Conservation (phyloP, 441 rosid species). For the Arabidopsis hybrid region DNA sequence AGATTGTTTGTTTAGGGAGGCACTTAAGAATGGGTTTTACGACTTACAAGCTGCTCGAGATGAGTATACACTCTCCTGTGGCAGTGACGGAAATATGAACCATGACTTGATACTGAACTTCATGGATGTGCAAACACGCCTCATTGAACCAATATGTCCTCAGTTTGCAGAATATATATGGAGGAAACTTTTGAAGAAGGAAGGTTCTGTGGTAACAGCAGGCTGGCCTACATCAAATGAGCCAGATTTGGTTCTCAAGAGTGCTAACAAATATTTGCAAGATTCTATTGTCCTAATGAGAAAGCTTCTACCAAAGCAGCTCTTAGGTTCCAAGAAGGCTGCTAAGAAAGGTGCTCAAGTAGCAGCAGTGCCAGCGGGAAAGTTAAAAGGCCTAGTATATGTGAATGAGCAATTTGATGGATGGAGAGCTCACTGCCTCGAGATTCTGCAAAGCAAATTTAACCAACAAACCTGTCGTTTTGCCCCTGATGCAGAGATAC, state of each 20-base stretch:
- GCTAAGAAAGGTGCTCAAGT: constrained; percentile 65
- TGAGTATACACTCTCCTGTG: constrained; percentile 88
- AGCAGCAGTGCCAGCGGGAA: constrained; percentile 52
- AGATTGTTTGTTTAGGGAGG: constrained; percentile 87
- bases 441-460: constrained; percentile 70
- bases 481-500: constrained; percentile 70
- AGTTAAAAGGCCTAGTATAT: constrained; percentile 64
- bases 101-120: constrained; percentile 66
- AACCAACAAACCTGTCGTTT: constrained; percentile 51
- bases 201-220: constrained; percentile 76
- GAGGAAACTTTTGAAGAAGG: constrained; percentile 83
- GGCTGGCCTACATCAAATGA: constrained; percentile 83
- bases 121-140: constrained; percentile 95
- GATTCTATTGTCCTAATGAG: constrained; percentile 79
- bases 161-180: constrained; percentile 91
- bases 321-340: constrained; percentile 65
- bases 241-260: constrained; percentile 81
- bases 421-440: constrained; percentile 88
- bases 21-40: constrained; percentile 88
- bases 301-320: constrained; percentile 78
- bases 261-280: constrained; percentile 89
- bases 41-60: constrained; percentile 96
- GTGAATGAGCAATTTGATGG: constrained; percentile 88
- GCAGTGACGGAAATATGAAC: constrained; percentile 71
- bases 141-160: constrained; percentile 90